These are phyloP conservation scores for Cordyceps tenuipes DNA, from an alignment of 2,329 filamentous ascomycete species.

Conservation along the genomic window DNA sequence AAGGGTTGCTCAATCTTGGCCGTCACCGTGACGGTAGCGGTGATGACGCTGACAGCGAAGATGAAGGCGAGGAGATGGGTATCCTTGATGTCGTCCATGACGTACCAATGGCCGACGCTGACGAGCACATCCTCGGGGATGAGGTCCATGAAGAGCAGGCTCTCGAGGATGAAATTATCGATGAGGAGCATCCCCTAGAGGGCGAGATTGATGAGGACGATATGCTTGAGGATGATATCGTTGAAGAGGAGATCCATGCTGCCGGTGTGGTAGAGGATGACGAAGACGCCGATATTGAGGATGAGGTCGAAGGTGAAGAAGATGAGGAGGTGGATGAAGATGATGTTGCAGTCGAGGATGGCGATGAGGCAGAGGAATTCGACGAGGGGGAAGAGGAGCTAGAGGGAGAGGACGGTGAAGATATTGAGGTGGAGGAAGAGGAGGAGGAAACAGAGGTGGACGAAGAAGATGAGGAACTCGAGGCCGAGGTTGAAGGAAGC, in stretches of 20 bases:
- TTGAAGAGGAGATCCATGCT: slow-evolving; percentile 20
- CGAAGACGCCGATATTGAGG: slow-evolving; percentile 11
- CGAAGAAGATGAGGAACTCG: slow-evolving; percentile 16
- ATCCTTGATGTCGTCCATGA: neutral
- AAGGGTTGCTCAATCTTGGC: slow-evolving; percentile 27
- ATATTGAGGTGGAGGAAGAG: slow-evolving; percentile 10
- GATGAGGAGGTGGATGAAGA: slow-evolving; percentile 13
- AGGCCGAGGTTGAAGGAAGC: slow-evolving; percentile 7
- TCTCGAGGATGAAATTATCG: slow-evolving; percentile 17
- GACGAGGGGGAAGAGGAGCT: slow-evolving; percentile 13
- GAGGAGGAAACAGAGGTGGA: slow-evolving; percentile 13
- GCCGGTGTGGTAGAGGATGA: slow-evolving; percentile 18
- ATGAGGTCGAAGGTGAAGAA: slow-evolving; percentile 14
- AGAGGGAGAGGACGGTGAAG: slow-evolving; percentile 12
- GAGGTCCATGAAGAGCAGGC: slow-evolving; percentile 18
- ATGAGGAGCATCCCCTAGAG: slow-evolving; percentile 13
- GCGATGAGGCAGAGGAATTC: slow-evolving; percentile 13
- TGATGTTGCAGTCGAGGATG: slow-evolving; percentile 8
- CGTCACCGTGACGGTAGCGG: slow-evolving; percentile 18
- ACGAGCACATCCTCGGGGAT: neutral
- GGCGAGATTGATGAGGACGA: slow-evolving; percentile 6
- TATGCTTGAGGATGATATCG: neutral
- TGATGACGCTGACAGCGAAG: slow-evolving; percentile 29
- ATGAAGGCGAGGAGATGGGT: slow-evolving; percentile 23
- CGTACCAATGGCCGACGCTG: neutral